Percentiles rank a stretch among this genome's conserved stretches.
Conservation (phyloP, 1,139 yeast genomes). For the Zygoascus sp. region DNA sequence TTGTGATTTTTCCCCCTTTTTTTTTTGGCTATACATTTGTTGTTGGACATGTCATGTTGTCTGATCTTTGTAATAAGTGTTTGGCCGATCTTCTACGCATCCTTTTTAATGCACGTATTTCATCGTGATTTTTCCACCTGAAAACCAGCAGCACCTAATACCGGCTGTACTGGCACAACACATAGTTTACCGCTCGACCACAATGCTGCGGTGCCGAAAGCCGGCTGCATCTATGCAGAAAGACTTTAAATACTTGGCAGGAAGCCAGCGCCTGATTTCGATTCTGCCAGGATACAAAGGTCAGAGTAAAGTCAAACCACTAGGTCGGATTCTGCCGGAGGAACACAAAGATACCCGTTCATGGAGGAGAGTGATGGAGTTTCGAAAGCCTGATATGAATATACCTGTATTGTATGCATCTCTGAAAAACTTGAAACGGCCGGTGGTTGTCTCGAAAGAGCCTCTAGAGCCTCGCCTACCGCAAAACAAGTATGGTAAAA, state of each 20-base stretch:
- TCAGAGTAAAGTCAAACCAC: conserved; percentile 7
- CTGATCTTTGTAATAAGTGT: background rate
- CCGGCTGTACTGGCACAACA: background rate
- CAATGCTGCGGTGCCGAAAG: background rate
- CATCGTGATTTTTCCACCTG: background rate
- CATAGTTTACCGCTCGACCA: too few species aligned
- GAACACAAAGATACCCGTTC: conserved; percentile 5
- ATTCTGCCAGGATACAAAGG: conserved; percentile 1
- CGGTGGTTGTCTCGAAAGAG: background rate
- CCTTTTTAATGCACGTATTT: too few species aligned
- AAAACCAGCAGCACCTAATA: background rate
- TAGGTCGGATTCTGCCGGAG: conserved; percentile 11
- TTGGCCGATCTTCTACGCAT: too few species aligned
- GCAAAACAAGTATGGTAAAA: conserved; percentile 1
- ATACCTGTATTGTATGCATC: conserved; percentile 10
- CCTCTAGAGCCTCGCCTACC: conserved; percentile 7
- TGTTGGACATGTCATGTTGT: too few species aligned
- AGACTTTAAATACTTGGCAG: too few species aligned
- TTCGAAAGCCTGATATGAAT: conserved; percentile 12
- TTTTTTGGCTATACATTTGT: too few species aligned
- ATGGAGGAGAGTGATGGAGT: conserved; percentile 11
- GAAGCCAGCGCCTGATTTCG: too few species aligned
- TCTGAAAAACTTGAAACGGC: background rate
- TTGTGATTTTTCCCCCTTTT: background rate
- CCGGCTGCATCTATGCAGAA: too few species aligned